Conservation (phyloP, 179 eudicot species). For the Beta corolliflora region DNA sequence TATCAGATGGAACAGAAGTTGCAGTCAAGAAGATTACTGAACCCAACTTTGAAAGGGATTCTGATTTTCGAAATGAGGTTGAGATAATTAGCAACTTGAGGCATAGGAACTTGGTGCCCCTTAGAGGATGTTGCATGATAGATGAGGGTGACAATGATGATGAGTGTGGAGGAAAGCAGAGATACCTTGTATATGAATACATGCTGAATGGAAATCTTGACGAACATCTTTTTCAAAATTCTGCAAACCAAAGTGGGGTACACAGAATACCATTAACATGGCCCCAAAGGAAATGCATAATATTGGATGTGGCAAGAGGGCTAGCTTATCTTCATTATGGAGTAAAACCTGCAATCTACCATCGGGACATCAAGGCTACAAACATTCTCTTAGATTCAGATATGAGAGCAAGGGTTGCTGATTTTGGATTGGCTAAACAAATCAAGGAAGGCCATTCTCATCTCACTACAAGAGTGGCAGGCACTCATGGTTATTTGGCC, state of each 20-base stretch:
- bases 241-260: conserved; percentile 18
- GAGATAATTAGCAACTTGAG: conserved; percentile 73
- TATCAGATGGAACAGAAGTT: conserved; percentile 55
- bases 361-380: conserved; percentile 73
- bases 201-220: conserved; percentile 82
- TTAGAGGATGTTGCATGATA: conserved; percentile 71
- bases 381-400: conserved; percentile 68
- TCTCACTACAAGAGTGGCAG: conserved; percentile 80
- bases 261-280: conserved; percentile 46
- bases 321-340: conserved; percentile 75
- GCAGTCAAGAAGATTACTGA: conserved; percentile 68
- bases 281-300: conserved; percentile 73
- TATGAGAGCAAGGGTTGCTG: conserved; percentile 80
- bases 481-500: conserved; percentile 79
- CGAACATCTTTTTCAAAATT: conserved; percentile 51
- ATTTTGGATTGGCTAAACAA: conserved; percentile 78
- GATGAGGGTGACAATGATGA: conserved; percentile 41
- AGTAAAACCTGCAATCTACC: conserved; percentile 70
- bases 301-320: conserved; percentile 77
- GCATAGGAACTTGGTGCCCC: conserved; percentile 71
- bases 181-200: conserved; percentile 73
- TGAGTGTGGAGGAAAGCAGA: conserved; percentile 39
- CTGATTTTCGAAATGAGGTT: conserved; percentile 73
- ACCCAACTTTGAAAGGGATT: conserved; percentile 56
- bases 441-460: conserved; percentile 80